Evolutionary conservation across 2,329 filamentous ascomycete genomes (phyloP).

Genomic region (Trichoderma citrinoviride): DNA sequence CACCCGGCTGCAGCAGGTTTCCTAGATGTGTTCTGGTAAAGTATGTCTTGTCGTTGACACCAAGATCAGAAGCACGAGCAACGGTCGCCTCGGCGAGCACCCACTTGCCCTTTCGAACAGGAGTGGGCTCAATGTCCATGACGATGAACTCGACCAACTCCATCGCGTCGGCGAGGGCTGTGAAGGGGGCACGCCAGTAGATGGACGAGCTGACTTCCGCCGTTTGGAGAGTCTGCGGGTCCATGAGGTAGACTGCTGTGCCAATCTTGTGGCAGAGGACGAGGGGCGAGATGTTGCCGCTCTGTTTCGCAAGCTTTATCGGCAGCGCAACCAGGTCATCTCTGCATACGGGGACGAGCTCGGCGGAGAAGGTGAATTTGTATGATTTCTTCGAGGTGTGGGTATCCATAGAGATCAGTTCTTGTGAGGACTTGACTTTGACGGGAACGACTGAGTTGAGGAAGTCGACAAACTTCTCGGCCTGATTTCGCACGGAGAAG

Average conservation of each 20-base stretch:
- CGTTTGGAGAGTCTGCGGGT: slow-evolving; percentile 87
- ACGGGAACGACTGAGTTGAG: slow-evolving; percentile 77
- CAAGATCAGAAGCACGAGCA: slow-evolving; percentile 81
- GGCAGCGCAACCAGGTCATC: slow-evolving; percentile 95
- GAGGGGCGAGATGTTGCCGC: slow-evolving; percentile 86
- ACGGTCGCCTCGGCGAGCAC: slow-evolving; percentile 84
- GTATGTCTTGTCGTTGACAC: slow-evolving; percentile 81
- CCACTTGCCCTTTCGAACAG: slow-evolving; percentile 74
- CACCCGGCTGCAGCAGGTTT: slow-evolving; percentile 78
- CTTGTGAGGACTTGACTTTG: slow-evolving; percentile 70
- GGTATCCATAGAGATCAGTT: slow-evolving; percentile 88
- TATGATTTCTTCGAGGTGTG: slow-evolving; percentile 89
- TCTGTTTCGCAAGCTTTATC: slow-evolving; percentile 79
- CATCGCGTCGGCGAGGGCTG: slow-evolving; percentile 75
- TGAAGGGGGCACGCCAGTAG: slow-evolving; percentile 91
- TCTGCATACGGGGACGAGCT: slow-evolving; percentile 93
- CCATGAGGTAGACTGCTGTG: slow-evolving; percentile 83
- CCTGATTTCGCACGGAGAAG: slow-evolving; percentile 85
- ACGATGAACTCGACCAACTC: slow-evolving; percentile 90
- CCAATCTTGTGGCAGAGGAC: slow-evolving; percentile 85
- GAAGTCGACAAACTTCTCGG: slow-evolving; percentile 90
- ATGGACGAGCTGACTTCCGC: slow-evolving; percentile 77
- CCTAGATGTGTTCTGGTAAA: slow-evolving; percentile 90
- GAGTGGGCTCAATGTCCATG: slow-evolving; percentile 85
- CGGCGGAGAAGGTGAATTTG: slow-evolving; percentile 89